Conservation (phyloP, 176 grass and related monocot species). For the Oropetium thomaeum region DNA sequence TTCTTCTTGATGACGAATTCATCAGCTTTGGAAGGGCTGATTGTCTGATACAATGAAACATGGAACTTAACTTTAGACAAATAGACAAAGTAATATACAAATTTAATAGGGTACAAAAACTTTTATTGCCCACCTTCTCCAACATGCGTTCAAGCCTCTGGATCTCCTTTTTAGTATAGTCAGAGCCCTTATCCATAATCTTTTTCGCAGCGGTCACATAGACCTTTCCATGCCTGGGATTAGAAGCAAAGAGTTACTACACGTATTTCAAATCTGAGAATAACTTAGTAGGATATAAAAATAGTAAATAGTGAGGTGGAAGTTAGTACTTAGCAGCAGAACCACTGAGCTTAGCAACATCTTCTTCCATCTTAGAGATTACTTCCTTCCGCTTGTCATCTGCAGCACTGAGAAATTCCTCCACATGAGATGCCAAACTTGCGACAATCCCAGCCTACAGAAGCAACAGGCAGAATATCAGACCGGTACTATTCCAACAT, state of each 20-base stretch:
- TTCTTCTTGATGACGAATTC: slow-evolving; percentile 97
- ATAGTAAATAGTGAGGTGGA: neutral
- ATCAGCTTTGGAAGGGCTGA: slow-evolving; percentile 81
- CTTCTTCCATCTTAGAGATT: slow-evolving; percentile 77
- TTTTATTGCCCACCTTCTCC: slow-evolving; percentile 60
- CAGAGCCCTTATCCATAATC: slow-evolving; percentile 58
- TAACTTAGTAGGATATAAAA: neutral
- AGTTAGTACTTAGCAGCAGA: slow-evolving; percentile 70
- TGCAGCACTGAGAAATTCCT: slow-evolving; percentile 67
- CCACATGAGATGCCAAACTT: slow-evolving; percentile 72
- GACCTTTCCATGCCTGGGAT: slow-evolving; percentile 73
- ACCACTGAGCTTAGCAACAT: slow-evolving; percentile 85
- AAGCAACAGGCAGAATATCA: slow-evolving; percentile 21
- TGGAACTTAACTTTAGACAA: slow-evolving; percentile 24
- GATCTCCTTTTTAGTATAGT: slow-evolving; percentile 81
- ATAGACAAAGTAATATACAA: slow-evolving; percentile 2
- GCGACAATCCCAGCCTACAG: slow-evolving; percentile 73
- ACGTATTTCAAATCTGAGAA: neutral
- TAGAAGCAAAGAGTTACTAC: neutral
- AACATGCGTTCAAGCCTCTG: slow-evolving; percentile 82
- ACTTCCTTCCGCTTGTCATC: slow-evolving; percentile 64
- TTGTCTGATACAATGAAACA: slow-evolving; percentile 48
- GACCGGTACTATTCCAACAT: neutral
- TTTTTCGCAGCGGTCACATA: slow-evolving; percentile 84
- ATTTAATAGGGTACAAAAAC: neutral